Conservation (phyloP, 495 filamentous ascomycete species). For the Hypoxylon subgilvum region DNA sequence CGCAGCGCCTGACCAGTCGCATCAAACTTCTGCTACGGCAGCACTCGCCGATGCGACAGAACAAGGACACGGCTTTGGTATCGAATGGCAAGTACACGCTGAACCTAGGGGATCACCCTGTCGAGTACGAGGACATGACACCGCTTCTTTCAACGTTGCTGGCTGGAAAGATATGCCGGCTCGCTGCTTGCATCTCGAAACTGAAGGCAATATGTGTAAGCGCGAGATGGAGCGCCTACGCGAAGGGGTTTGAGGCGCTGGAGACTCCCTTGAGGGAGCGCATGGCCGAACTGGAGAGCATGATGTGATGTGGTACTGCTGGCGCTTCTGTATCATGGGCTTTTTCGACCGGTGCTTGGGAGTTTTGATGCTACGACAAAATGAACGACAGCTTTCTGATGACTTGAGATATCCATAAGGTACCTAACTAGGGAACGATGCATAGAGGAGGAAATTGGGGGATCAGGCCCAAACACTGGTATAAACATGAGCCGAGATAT, state of each 20-base stretch:
- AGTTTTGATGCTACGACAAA: neutral
- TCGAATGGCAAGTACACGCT: neutral
- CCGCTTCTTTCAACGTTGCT: neutral
- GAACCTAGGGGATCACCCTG: neutral
- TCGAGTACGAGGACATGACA: neutral
- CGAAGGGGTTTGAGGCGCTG: neutral
- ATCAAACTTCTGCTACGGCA: neutral
- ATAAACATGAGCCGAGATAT: no score
- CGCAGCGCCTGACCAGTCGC: neutral
- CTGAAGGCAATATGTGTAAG: slow-evolving; percentile 14
- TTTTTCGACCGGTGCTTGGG: neutral
- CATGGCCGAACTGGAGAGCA: neutral
- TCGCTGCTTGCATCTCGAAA: neutral
- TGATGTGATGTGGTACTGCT: neutral
- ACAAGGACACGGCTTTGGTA: neutral
- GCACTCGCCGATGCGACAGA: neutral
- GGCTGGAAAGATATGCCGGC: neutral
- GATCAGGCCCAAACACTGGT: no score
- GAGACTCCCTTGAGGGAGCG: neutral
- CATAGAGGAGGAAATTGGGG: no score
- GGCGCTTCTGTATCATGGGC: neutral
- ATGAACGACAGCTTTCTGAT: no score
- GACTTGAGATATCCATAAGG: no score
- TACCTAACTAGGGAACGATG: no score
- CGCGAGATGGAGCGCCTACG: neutral